Evolutionary conservation across 2,329 filamentous ascomycete species (phyloP), one percentile per base, ranked within the genome.

Genomic region (Paecilomyces sp.): DNA sequence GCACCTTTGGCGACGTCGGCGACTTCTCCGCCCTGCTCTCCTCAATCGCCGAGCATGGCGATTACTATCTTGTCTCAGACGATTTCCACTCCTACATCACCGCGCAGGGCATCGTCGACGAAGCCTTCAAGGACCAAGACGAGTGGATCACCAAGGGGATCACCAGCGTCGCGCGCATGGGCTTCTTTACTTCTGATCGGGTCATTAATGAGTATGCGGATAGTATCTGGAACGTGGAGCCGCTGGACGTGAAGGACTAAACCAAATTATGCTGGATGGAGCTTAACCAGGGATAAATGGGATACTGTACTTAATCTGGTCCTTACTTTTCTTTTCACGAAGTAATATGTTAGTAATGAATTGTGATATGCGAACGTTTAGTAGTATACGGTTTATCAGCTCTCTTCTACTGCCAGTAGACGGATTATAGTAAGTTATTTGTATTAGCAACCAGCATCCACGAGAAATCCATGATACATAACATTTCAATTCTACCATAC

Each of bases 121-220:
- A 93, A 77, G 88, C 91, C 56, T 99, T 95, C 81, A 86, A 86
- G 76, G 89, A 97, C 77, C 90, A 93, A 74, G 92, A 97, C 61
- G 88, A 90, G 68, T 99, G 94, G 94, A 79, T 95, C 60, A 88
- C 86, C 63, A 97, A 97, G 84, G 88, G 85, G 64, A 97, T 99
- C 71, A 87, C 85, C 51, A 90, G 89, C 61, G 94, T 99, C 18
- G 84, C 91, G 6, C 83, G 92, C 50, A 99, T 99, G 94, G 94
- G 93, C 41, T 97, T 97, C 85, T 97, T 97, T 81, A 92, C 87
- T 67, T 93, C 89, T 64, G 93, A 97, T 75, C 85, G 93, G 47
- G 96, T 93, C 78, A 97, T 97, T 75, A 91, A 93, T 69, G 92
- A 97, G 81, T 99, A 99, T 77, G 94, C 94, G 0, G 93, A 99